phyloP scores from a whole-genome alignment of 2,329 filamentous ascomycete genomes.

The Zasmidium cellare region DNA sequence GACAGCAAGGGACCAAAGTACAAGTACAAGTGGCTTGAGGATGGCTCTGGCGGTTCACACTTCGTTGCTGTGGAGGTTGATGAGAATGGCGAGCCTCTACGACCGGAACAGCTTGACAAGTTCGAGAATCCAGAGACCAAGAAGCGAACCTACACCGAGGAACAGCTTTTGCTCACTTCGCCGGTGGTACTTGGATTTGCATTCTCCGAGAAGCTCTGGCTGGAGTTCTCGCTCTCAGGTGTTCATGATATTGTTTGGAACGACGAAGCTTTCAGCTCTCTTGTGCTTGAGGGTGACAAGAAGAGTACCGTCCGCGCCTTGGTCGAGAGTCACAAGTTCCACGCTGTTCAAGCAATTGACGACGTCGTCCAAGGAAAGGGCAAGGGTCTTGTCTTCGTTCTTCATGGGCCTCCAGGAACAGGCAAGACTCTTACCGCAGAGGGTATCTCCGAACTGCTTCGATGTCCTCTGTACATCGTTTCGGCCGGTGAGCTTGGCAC shows the following conservation, averaged over 20 bases:
- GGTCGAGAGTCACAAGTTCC: slow-evolving; percentile 80
- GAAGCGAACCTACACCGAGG: slow-evolving; percentile 63
- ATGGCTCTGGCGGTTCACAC: slow-evolving; percentile 50
- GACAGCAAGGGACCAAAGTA: slow-evolving; percentile 42
- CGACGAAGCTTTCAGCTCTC: slow-evolving; percentile 74
- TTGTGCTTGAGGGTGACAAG: slow-evolving; percentile 68
- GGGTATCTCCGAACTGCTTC: slow-evolving; percentile 78
- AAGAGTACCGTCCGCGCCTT: slow-evolving; percentile 73
- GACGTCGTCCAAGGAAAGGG: slow-evolving; percentile 74
- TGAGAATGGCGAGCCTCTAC: slow-evolving; percentile 56
- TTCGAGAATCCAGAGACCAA: slow-evolving; percentile 41
- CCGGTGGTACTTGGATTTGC: slow-evolving; percentile 84
- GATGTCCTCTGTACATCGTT: slow-evolving; percentile 80
- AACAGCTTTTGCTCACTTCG: slow-evolving; percentile 80
- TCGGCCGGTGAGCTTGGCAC: slow-evolving; percentile 81
- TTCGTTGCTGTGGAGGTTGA: slow-evolving; percentile 58
- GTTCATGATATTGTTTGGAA: slow-evolving; percentile 85
- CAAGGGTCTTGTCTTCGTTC: slow-evolving; percentile 76
- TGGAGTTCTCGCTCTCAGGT: slow-evolving; percentile 79
- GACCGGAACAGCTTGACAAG: slow-evolving; percentile 59
- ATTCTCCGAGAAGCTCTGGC: slow-evolving; percentile 86
- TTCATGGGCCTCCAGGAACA: slow-evolving; percentile 83
- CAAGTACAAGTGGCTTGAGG: slow-evolving; percentile 45
- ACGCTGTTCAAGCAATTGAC: slow-evolving; percentile 78
- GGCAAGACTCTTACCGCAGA: slow-evolving; percentile 89